These are phyloP conservation scores for Byssothecium circinans DNA, from an alignment of 2,329 filamentous ascomycete species.

Conservation along the genomic window DNA sequence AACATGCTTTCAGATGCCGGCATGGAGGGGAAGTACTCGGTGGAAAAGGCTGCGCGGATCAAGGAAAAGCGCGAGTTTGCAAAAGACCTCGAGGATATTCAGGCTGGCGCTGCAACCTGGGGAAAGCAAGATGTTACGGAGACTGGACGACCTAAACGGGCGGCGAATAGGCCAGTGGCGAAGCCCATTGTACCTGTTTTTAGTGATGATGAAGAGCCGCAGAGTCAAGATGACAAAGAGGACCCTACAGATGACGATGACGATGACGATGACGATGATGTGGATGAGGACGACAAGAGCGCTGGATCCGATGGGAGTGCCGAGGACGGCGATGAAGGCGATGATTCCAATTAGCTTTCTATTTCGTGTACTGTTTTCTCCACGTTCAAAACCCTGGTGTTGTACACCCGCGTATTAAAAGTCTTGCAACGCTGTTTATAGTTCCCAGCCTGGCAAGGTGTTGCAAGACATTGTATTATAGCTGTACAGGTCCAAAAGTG, in stretches of 20 bases:
- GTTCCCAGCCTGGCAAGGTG: not conserved
- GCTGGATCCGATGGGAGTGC: constrained; percentile 8
- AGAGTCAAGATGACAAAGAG: constrained; percentile 13
- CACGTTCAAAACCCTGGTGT: not conserved
- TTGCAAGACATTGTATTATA: not conserved
- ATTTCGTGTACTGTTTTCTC: not conserved
- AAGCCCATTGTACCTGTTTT: constrained; percentile 28
- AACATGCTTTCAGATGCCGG: constrained; percentile 77
- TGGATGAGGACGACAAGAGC: constrained; percentile 14
- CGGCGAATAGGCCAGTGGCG: constrained; percentile 21
- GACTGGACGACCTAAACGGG: constrained; percentile 31
- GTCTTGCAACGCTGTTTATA: not conserved
- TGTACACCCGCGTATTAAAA: not conserved
- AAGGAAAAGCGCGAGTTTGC: constrained; percentile 83
- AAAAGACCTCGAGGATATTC: constrained; percentile 81
- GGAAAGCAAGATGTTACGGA: constrained; percentile 51
- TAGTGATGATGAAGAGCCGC: constrained; percentile 23
- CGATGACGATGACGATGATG: constrained; percentile 21
- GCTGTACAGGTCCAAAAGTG: not conserved
- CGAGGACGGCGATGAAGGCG: not conserved
- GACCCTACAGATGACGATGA: constrained; percentile 20
- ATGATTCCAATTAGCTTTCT: not conserved
- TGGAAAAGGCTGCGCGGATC: constrained; percentile 81
- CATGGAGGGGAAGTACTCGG: constrained; percentile 86
- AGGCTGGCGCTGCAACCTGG: constrained; percentile 80